A percentile compares a stretch with the other conserved stretches of the same genome.
These are phyloP conservation scores for Leucosporidium creatinivorum DNA, from an alignment of 768 basidiomycete genomes.

Conservation along the genomic window DNA sequence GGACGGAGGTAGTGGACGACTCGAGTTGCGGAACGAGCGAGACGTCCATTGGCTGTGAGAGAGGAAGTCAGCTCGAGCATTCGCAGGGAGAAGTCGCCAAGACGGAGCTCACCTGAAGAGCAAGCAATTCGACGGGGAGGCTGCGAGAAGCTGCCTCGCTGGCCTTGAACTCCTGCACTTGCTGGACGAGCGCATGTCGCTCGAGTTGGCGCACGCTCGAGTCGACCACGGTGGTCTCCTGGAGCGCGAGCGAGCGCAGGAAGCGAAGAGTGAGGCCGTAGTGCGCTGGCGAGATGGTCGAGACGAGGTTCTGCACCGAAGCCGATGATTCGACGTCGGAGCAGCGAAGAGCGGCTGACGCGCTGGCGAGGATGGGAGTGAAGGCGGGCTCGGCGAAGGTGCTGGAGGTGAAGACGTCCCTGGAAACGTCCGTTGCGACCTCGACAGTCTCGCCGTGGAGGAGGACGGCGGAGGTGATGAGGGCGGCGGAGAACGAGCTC, in stretches of 20 bases:
- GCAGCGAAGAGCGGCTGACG: not conserved
- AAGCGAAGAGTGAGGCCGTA: conserved; percentile 18
- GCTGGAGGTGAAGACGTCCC: conserved; percentile 4
- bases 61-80: conserved; percentile 50
- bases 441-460: not conserved
- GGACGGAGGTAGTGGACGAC: not conserved
- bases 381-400: conserved; percentile 20
- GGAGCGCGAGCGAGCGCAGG: conserved; percentile 8
- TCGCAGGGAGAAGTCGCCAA: conserved; percentile 38
- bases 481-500: not conserved
- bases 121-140: conserved; percentile 44
- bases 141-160: conserved; percentile 38
- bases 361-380: conserved; percentile 1
- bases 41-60: conserved; percentile 40
- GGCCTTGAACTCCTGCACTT: conserved; percentile 22
- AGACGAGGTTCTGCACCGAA: conserved; percentile 8
- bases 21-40: conserved; percentile 20
- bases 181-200: conserved; percentile 38
- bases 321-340: not conserved
- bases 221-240: not conserved
- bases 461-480: conserved; percentile 1
- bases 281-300: conserved; percentile 8
- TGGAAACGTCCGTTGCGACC: not conserved
- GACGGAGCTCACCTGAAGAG: conserved; percentile 47
- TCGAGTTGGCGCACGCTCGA: conserved; percentile 8